Base-by-base conservation (phyloP, 352 stramenopile species). In the Globisporangium viniferum region DNA sequence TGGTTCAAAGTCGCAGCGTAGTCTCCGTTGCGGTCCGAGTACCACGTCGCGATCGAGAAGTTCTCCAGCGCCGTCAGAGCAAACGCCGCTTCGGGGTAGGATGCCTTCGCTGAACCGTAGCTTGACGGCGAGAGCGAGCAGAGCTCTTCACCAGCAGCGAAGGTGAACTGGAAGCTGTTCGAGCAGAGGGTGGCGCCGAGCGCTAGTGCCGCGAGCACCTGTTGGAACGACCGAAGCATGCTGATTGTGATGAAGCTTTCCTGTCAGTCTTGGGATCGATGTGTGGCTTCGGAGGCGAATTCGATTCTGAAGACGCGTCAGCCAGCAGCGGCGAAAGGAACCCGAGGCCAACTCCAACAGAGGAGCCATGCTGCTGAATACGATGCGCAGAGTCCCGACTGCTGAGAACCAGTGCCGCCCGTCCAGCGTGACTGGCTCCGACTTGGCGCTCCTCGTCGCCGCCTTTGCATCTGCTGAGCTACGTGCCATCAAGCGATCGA, bases 31-130 rank as follows among this genome's bases (percentile, higher is more conserved):
- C 22, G 49, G 22, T 56, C 49, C 20, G 49, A 29, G 49, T 56
- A 56, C 49, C 49, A 56, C 5, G 49, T 56, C 22, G 49, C 49
- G 22, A 56, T 56, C 27, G 66, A 67, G 48, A 77, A 73, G 1
- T 79, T 62, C 56, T 84, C 72, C 0, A 89, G 33, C 10, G 63
- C 66, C 1, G 66, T 61, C 6, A 91, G 59, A 2, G 80, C 79
- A 20, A 69, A 72, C 18, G 51, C 9, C n/a, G 51, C 22, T 4
- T 10, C 24, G 7, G 51, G 51, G 24, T 57, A 57, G 14, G 9
- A n/a, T 6, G 51, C 14, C 22, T 35, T 33, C n/a, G 24, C 51
- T 12, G 24, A 10, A 1, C 24, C 10, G 51, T 57, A 57, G 51
- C 22, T 31, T 14, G 22, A 9, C 3, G 51, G 33, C 2, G 51